phyloP scores from a whole-genome alignment of 1,284 basidiomycete species.

The Somion occarium region DNA sequence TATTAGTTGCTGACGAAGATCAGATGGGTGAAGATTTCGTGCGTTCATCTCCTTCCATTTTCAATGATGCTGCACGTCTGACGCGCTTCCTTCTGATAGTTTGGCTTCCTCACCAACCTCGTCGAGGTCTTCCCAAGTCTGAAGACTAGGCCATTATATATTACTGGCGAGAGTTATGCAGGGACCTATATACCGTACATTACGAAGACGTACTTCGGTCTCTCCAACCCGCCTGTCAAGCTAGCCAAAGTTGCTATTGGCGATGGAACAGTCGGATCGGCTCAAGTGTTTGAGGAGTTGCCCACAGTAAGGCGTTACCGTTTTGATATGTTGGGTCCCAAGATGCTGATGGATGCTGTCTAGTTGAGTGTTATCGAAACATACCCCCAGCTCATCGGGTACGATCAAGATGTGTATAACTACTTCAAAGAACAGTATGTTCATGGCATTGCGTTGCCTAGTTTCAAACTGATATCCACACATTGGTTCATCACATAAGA shows the following conservation, averaged over 20 bases:
- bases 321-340: not conserved
- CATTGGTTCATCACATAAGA: slow-evolving; percentile 37
- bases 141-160: slow-evolving; percentile 50
- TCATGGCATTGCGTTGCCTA: not conserved
- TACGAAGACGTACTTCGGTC: slow-evolving; percentile 11
- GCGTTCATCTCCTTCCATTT: slow-evolving; percentile 8
- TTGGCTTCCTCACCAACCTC: slow-evolving; percentile 62
- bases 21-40: slow-evolving; percentile 24
- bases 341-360: not conserved
- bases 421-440: slow-evolving; percentile 19
- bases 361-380: slow-evolving; percentile 13
- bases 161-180: slow-evolving; percentile 67
- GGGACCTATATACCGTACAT: slow-evolving; percentile 48
- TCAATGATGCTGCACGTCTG: not conserved
- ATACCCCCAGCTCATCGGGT: slow-evolving; percentile 17
- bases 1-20: slow-evolving; percentile 19
- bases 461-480: not conserved
- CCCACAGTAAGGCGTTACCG: slow-evolving; percentile 44
- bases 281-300: slow-evolving; percentile 43
- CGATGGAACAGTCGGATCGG: slow-evolving; percentile 51
- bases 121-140: slow-evolving; percentile 65
- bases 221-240: slow-evolving; percentile 50
- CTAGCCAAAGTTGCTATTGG: slow-evolving; percentile 61
- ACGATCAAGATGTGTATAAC: slow-evolving; percentile 15
- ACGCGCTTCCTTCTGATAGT: slow-evolving; percentile 31